Base-by-base conservation (phyloP, 805 yeast genomes). In the Clavispora fructus region DNA sequence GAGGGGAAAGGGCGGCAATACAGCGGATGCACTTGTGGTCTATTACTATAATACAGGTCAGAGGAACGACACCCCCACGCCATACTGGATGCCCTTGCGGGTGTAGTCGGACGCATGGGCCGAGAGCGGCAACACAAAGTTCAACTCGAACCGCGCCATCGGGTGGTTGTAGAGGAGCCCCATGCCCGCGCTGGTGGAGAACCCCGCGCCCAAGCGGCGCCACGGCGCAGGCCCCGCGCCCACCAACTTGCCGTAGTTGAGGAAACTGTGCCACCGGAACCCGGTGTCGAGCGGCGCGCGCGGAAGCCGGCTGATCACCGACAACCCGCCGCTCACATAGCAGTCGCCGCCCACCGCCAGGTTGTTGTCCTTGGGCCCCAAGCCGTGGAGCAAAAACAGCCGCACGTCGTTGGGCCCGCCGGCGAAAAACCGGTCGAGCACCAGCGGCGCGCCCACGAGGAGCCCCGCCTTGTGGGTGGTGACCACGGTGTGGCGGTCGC, bases 401-500 rank as follows among this genome's bases (percentile, higher is more conserved):
- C 83, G 65, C 8, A 79, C 71, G 50, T 79, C 83, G 52, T 78
- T 79, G 11, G 84, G 78, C 1, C 84, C 84, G n/a, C 84, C 84
- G 3, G 73, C 63, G 54, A 71, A 76, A 47, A 78, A 79, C 40
- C 80, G 62, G 57, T 79, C 84, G 63, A 79, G 65, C 7, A 79
- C 62, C 11, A 42, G 38, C 2, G 52, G 53, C 7, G 58, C 52
- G 1, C 65, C 55, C 44, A 56, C 58, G 33, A 72, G 56, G 0
- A 65, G 39, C 1, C 77, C 77, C 0, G 64, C 53, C 46, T 68
- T 71, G 39, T 53, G 56, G 31, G 73, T 52, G 32, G 61, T 41
- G 2, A 71, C 62, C 45, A 59, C 52, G 6, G 52, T 39, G 43
- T 54, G 56, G 45, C 40, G 43, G n/a, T 39, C 47, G 29, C 53